Base-by-base conservation (phyloP, 2,329 filamentous ascomycete genomes). In the Aspergillus amoenus region DNA sequence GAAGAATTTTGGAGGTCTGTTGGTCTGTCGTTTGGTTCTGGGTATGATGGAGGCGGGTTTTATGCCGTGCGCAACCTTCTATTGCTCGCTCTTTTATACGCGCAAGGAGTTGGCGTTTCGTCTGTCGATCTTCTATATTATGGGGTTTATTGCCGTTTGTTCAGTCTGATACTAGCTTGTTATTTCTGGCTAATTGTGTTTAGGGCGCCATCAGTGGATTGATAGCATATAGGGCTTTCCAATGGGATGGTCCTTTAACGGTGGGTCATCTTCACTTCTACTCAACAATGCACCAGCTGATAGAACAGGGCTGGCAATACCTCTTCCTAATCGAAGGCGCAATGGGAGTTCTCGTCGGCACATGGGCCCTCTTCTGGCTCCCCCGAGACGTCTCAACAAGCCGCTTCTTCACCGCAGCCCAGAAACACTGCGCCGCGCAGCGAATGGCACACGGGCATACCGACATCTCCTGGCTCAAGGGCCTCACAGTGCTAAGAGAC, bases 1-100 rank as follows among this genome's bases (percentile, higher is more conserved):
- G 5, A n/a, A 37, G 34, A 37, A 37, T 9, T 37, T 37, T 37
- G 34, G 34, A 15, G 34, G 34, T n/a, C 17, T 48, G 30, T 9
- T 48, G 45, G 45, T 30, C 5, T 48, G 45, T n/a, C 45, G 45
- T 3, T 12, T 48, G 7, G 34, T 48, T 21, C 17, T 48, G 27
- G 45, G 45, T 0, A 48, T 48, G 45, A 34, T 32, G 27, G 45
- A 48, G 12, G 45, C 45, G 45, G 45, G 45, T 1, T 48, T 48
- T 13, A 37, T 37, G 45, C 45, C 45, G 27, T 34, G 45, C 15
- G 45, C 45, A 17, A 32, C 30, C 11, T 48, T 48, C 13, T 48
- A 48, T 34, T 48, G 45, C 27, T 34, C 45, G n/a, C 45, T 48
- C 4, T 48, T 48, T n/a, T 48, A 48, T 18, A 48, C 45, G 15